phyloP scores from a whole-genome alignment of 2,329 filamentous ascomycete genomes.

The Plectosphaerella sp. region DNA sequence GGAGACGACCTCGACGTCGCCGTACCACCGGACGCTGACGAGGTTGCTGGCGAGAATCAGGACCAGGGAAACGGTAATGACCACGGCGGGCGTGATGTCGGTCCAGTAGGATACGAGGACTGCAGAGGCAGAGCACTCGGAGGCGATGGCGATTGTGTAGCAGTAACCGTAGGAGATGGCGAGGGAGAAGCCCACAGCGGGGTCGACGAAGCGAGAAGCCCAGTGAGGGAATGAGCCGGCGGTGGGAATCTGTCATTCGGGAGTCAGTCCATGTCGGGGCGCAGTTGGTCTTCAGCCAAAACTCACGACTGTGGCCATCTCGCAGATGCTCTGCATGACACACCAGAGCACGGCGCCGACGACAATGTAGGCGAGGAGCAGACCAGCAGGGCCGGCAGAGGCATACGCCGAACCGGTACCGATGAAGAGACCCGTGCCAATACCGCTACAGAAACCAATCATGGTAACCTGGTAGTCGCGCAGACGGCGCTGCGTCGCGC shows the following conservation, averaged over 20 bases:
- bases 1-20: conserved; percentile 73
- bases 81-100: conserved; percentile 42
- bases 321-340: conserved; percentile 40
- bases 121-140: conserved; percentile 40
- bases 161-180: conserved; percentile 42
- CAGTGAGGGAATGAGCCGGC: conserved; percentile 18
- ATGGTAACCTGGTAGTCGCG: conserved; percentile 9
- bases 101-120: conserved; percentile 39
- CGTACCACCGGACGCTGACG: conserved; percentile 69
- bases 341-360: conserved; percentile 51
- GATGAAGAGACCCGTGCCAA: conserved; percentile 40
- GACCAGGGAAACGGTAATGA: conserved; percentile 51
- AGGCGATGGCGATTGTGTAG: conserved; percentile 37
- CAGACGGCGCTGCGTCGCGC: conserved; percentile 11
- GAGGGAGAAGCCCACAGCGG: conserved; percentile 28
- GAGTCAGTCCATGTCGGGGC: background rate
- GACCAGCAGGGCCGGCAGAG: conserved; percentile 28
- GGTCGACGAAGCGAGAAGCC: conserved; percentile 20
- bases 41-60: conserved; percentile 59
- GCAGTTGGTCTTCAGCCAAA: background rate
- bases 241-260: conserved; percentile 7
- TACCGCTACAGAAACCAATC: conserved; percentile 19
- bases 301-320: conserved; percentile 18
- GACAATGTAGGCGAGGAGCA: conserved; percentile 40
- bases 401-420: conserved; percentile 26